phyloP scores from a whole-genome alignment of 371 early-diverging fungal species.

The Funneliformis caledonium region DNA sequence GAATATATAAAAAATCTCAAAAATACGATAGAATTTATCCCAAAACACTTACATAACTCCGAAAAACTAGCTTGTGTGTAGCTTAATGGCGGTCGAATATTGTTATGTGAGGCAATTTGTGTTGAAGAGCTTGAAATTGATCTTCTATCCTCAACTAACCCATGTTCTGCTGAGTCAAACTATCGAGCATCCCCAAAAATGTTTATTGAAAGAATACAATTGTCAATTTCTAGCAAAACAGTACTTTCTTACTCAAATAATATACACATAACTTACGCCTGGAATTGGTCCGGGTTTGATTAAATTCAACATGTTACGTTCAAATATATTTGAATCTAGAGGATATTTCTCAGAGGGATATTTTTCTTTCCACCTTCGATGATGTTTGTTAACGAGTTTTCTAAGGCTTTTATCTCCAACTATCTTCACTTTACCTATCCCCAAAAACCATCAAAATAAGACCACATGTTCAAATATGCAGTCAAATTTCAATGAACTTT shows the following conservation, averaged over 20 bases:
- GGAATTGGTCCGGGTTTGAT: slow-evolving; percentile 7
- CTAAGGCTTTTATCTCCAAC: slow-evolving; percentile 18
- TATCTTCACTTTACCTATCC: slow-evolving; percentile 26
- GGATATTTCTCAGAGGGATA: slow-evolving; percentile 24
- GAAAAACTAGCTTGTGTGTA: neutral
- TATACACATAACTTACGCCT: slow-evolving; percentile 13
- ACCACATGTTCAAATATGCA: neutral
- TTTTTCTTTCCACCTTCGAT: slow-evolving; percentile 19
- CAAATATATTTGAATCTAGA: slow-evolving; percentile 11
- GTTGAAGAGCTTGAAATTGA: slow-evolving; percentile 12
- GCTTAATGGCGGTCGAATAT: neutral
- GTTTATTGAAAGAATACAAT: neutral
- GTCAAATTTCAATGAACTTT: slow-evolving; percentile 4
- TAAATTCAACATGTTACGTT: slow-evolving; percentile 27
- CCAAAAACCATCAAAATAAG: slow-evolving; percentile 10
- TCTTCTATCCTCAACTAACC: slow-evolving; percentile 13
- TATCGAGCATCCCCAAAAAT: neutral
- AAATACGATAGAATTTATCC: too few relatives aligned
- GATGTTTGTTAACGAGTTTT: neutral
- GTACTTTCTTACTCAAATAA: neutral
- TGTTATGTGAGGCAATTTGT: neutral
- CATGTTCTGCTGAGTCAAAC: slow-evolving; percentile 24
- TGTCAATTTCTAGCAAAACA: neutral
- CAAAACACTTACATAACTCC: neutral
- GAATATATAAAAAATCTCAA: too few relatives aligned